Evolutionary conservation across 192 early-diverging fungal genomes (phyloP), one percentile per base, ranked within the genome.

Genomic region (Coemansia sp.): DNA sequence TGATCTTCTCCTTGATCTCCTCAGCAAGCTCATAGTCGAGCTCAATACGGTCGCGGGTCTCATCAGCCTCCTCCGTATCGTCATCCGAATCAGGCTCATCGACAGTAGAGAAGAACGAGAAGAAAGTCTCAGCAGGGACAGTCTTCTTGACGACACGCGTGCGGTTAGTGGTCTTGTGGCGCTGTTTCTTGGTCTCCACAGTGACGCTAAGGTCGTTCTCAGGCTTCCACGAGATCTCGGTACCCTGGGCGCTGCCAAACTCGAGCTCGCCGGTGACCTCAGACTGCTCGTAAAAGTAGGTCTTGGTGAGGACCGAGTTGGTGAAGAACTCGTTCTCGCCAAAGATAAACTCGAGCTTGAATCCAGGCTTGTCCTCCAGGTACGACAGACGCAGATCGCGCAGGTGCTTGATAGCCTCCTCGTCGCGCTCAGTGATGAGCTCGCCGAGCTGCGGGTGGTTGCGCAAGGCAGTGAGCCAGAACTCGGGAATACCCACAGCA

Each of bases 91-190:
- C 90, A 36, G 88, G 91, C 73, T 92, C 91, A 29, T 91, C 89
- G 14, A 92, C 89, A 31, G 84, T 87, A 32, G 75, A 88, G 85
- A 99, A 99, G 90, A 98, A 98, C 60, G 86, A 89, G 88, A 99
- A 99, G 90, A 99, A 99, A 62, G 96, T 95, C 64, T 95, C 94
- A 36, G 93, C 88, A 25, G 94, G 97, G 36, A 98, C 95, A 37
- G 94, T 95, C 73, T 92, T 94, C 90, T 97, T 99, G 78, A 98
- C 93, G 34, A 95, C 90, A 46, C 98, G 94, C 44, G 94, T 96
- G 89, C 98, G 94, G 90, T 98, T 99, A 68, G 95, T 95, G 63
- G 90, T 91, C 89, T 96, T 98, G 87, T 97, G 95, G 62, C 97
- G 94, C 88, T 99, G 98, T 85, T 95, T 98, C 89, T 95, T 97